These are phyloP conservation scores for Crithidia fasciculata DNA, from an alignment of 208 protist genomes.

Conservation along the genomic window DNA sequence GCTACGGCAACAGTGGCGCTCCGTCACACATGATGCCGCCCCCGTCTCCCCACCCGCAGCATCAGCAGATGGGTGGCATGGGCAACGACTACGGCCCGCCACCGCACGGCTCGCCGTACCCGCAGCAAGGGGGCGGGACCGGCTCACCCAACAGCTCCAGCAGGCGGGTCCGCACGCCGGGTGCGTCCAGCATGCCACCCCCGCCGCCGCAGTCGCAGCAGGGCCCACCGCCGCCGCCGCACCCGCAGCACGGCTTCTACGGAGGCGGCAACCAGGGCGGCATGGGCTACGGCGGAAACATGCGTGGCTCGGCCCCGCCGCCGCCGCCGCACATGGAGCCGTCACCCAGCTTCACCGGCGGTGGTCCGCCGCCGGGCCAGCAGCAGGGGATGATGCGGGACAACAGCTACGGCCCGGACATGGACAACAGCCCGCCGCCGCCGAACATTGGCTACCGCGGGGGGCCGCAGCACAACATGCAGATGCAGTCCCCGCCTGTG, in stretches of 20 bases:
- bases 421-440: slow-evolving; percentile 37
- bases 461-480: slow-evolving; percentile 41
- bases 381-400: slow-evolving; percentile 40
- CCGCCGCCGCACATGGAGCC: slow-evolving; percentile 50
- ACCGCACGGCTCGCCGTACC: slow-evolving; percentile 33
- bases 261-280: slow-evolving; percentile 34
- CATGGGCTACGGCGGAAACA: slow-evolving; percentile 29
- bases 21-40: slow-evolving; percentile 31
- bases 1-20: slow-evolving; percentile 25
- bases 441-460: slow-evolving; percentile 36
- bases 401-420: slow-evolving; percentile 26
- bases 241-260: slow-evolving; percentile 36
- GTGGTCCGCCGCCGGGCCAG: slow-evolving; percentile 2
- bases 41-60: slow-evolving; percentile 33
- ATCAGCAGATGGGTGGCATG: slow-evolving; percentile 30
- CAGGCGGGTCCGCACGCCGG: slow-evolving; percentile 21
- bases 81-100: slow-evolving; percentile 33
- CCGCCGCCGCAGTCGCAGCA: slow-evolving; percentile 23
- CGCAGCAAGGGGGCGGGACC: slow-evolving; percentile 19
- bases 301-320: slow-evolving; percentile 35
- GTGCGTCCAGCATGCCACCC: slow-evolving; percentile 21
- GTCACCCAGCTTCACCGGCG: slow-evolving; percentile 35
- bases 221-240: slow-evolving; percentile 29
- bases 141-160: slow-evolving; percentile 31
- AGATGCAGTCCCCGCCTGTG: slow-evolving; percentile 46